Conservation (phyloP, 2,329 filamentous ascomycete species). For the Leptosphaerulina australis region DNA sequence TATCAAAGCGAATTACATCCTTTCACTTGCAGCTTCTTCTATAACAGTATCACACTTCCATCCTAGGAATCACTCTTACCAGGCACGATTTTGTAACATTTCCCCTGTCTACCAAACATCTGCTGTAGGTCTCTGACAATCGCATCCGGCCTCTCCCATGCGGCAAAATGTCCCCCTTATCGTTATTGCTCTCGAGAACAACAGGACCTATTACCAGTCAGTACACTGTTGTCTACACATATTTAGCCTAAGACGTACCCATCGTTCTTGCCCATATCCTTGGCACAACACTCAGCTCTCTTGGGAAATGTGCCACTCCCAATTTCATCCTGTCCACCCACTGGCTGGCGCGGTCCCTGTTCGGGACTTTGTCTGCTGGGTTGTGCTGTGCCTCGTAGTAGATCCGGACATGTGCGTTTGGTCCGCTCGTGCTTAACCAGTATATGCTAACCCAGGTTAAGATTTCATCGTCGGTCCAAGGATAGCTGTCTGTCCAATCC, state of each 20-base stretch:
- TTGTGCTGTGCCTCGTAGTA: constrained; percentile 71
- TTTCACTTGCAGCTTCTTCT: too few species aligned
- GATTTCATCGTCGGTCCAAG: constrained; percentile 78
- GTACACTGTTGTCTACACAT: neutral
- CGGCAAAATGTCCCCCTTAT: constrained; percentile 67
- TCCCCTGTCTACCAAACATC: constrained; percentile 62
- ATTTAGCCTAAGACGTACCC: constrained; percentile 47
- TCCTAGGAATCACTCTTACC: constrained; percentile 36
- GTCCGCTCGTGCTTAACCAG: constrained; percentile 71
- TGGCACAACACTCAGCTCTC: constrained; percentile 62
- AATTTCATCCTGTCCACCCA: constrained; percentile 58
- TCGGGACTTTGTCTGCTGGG: constrained; percentile 31
- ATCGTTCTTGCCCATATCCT: constrained; percentile 63
- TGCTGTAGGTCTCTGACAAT: constrained; percentile 60
- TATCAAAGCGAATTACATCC: too few species aligned
- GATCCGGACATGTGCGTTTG: constrained; percentile 69
- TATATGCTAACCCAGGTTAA: constrained; percentile 77
- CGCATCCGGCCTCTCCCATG: constrained; percentile 62
- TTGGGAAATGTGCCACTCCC: constrained; percentile 63
- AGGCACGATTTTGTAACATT: constrained; percentile 43
- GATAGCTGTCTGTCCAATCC: constrained; percentile 74
- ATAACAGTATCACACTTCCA: neutral
- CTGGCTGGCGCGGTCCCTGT: constrained; percentile 45
- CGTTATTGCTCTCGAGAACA: constrained; percentile 61
- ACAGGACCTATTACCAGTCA: constrained; percentile 49